phyloP scores from a whole-genome alignment of 1,139 yeast species.

The Scheffersomyces parashehatae region DNA sequence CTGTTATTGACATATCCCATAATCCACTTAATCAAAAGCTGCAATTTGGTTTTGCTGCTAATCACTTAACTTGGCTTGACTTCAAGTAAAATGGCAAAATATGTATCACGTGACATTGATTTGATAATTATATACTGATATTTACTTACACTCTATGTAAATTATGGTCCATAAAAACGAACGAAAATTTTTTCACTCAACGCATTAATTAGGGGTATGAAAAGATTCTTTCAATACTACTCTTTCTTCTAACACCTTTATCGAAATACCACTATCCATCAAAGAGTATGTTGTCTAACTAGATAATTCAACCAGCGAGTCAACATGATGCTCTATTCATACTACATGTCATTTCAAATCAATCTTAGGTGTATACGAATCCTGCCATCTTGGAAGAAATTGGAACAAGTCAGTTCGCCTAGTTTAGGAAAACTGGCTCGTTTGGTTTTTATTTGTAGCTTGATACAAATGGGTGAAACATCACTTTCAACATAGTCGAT shows the following conservation, averaged over 20 bases:
- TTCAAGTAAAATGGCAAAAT: too few species aligned
- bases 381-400: constrained; percentile 16
- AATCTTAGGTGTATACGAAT: constrained; percentile 13
- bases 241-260: not conserved
- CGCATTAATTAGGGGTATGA: not conserved
- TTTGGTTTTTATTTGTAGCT: constrained; percentile 1
- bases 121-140: too few species aligned
- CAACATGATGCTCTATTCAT: constrained; percentile 1
- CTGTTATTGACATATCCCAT: too few species aligned
- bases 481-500: constrained; percentile 18
- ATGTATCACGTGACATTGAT: too few species aligned
- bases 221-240: too few species aligned
- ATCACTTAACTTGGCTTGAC: too few species aligned
- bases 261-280: not conserved
- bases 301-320: not conserved
- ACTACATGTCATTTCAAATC: not conserved
- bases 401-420: not conserved
- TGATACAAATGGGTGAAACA: constrained; percentile 7
- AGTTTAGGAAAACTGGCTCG: not conserved
- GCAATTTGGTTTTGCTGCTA: too few species aligned
- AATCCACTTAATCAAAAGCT: too few species aligned
- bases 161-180: too few species aligned
- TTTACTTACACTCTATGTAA: too few species aligned
- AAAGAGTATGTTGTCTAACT: not conserved
- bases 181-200: not conserved